Percentiles rank a stretch among this genome's conserved stretches.
Evolutionary conservation across 2,329 filamentous ascomycete species (phyloP).

Genomic region (Rhynchosporium graminicola): DNA sequence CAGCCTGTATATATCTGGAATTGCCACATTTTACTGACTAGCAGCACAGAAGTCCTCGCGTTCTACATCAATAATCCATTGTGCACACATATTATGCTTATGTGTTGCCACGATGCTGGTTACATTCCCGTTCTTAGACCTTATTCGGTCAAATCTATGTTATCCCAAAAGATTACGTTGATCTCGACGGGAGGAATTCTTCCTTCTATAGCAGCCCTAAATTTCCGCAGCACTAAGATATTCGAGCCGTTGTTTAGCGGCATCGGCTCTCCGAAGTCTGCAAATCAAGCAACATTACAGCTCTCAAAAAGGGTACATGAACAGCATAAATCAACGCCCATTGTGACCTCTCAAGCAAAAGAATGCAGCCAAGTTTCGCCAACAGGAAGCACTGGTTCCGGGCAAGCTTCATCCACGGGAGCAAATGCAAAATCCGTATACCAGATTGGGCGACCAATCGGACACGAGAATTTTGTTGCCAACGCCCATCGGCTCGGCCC

Average conservation of each 20-base stretch:
- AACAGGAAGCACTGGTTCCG: background rate
- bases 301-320: background rate
- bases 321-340: background rate
- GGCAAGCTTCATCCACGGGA: background rate
- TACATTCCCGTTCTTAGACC: conserved; percentile 54
- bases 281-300: background rate
- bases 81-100: conserved; percentile 60
- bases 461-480: background rate
- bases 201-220: conserved; percentile 13
- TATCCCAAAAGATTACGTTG: conserved; percentile 14
- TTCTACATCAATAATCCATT: conserved; percentile 59
- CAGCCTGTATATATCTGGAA: background rate
- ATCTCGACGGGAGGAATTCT: conserved; percentile 13
- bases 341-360: background rate
- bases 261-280: background rate
- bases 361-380: background rate
- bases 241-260: conserved; percentile 20
- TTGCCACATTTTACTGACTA: background rate
- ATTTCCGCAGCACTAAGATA: conserved; percentile 14
- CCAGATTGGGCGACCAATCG: background rate
- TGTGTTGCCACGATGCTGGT: conserved; percentile 58
- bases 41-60: conserved; percentile 39
- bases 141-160: conserved; percentile 11
- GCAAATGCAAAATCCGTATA: background rate
- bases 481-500: conserved; percentile 18